phyloP scores from a whole-genome alignment of 1,284 basidiomycete species.

The Lignosus rhinocerotis region DNA sequence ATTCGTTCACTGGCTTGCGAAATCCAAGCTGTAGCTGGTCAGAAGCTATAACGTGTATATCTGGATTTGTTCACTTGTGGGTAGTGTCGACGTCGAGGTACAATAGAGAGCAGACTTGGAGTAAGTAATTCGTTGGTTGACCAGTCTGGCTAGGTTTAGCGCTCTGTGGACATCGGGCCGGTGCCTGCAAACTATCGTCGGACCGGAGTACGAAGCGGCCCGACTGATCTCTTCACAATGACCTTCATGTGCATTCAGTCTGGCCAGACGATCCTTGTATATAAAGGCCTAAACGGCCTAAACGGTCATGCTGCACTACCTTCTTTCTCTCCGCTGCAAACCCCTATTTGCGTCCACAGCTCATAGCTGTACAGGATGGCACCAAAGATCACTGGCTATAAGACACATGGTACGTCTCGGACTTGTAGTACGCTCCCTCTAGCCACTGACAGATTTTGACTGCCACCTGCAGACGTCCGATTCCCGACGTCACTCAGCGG shows the following conservation, averaged over 20 bases:
- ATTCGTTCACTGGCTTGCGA: no score
- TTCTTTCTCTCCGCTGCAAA: not conserved
- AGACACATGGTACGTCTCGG: constrained; percentile 47
- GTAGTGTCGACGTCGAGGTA: no score
- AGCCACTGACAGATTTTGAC: not conserved
- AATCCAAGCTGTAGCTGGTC: no score
- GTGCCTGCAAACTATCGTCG: not conserved
- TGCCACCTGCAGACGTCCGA: constrained; percentile 61
- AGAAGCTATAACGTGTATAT: no score
- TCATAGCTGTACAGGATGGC: constrained; percentile 25
- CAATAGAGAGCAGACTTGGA: no score
- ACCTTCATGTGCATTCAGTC: not conserved
- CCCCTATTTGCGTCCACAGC: not conserved
- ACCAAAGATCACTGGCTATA: constrained; percentile 51
- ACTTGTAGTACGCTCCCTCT: not conserved
- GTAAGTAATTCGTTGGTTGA: no score
- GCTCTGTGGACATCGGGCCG: no score
- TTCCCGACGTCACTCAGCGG: constrained; percentile 84
- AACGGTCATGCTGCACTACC: constrained; percentile 4
- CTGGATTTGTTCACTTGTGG: no score
- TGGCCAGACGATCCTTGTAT: not conserved
- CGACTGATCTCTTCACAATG: constrained; percentile 14
- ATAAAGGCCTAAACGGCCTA: constrained; percentile 13
- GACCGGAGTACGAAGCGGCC: constrained; percentile 11
- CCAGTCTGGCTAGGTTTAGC: not conserved